Conservation (phyloP, 768 basidiomycete species). For the Dioszegia hungarica region DNA sequence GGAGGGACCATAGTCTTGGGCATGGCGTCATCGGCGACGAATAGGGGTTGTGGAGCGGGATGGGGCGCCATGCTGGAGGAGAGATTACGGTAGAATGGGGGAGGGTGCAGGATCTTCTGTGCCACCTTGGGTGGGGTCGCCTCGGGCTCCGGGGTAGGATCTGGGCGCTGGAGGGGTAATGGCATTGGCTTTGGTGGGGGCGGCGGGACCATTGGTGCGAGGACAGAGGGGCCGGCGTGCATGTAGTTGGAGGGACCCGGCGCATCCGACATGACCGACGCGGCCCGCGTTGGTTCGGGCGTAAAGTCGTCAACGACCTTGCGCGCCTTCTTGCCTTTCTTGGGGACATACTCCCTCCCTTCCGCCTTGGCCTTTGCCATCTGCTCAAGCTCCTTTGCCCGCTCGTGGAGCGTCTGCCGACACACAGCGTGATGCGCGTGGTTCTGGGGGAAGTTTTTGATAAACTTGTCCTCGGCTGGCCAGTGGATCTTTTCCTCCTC, state of each 20-base stretch:
- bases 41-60: neutral
- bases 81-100: constrained; percentile 3
- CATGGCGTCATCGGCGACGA: neutral
- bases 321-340: constrained; percentile 42
- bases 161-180: neutral
- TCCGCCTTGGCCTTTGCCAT: constrained; percentile 34
- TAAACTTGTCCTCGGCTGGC: constrained; percentile 39
- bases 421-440: constrained; percentile 36
- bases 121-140: neutral
- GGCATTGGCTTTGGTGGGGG: too few relatives aligned
- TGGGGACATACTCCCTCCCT: constrained; percentile 36
- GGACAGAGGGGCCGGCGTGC: too few relatives aligned
- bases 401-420: constrained; percentile 37
- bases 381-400: constrained; percentile 33
- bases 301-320: constrained; percentile 16
- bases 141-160: neutral
- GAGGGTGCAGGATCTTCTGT: constrained; percentile 2
- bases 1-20: constrained; percentile 26
- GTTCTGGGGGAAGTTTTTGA: constrained; percentile 38
- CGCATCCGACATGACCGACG: neutral
- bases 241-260: neutral
- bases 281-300: neutral
- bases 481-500: constrained; percentile 41
- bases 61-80: too few relatives aligned
- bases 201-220: too few relatives aligned